Conservation (phyloP, 202 grass and related monocot species). For the Dendrocalamus latiflorus region DNA sequence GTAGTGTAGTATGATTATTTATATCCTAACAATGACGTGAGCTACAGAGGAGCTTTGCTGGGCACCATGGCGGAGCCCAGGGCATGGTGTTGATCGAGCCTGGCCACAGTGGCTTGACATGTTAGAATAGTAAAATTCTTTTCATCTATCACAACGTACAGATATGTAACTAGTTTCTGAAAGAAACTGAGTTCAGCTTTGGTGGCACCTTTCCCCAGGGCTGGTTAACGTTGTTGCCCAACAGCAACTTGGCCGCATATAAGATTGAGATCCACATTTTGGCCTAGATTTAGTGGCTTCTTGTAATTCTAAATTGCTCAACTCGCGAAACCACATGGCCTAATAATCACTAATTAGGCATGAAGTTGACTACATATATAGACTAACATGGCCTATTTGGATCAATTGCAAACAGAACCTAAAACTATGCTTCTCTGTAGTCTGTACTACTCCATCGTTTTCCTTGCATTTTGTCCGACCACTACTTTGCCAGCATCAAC, state of each 20-base stretch:
- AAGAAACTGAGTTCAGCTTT: conserved; percentile 5
- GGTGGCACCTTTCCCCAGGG: background rate
- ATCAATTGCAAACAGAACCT: background rate
- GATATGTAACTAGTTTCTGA: background rate
- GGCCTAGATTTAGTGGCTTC: conserved; percentile 19
- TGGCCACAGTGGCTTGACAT: no score
- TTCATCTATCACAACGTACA: no score
- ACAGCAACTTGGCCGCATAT: background rate
- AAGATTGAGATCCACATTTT: conserved; percentile 14
- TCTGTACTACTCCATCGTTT: background rate
- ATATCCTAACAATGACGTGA: no score
- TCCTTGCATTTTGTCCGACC: background rate
- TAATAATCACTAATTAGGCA: conserved; percentile 14
- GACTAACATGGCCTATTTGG: conserved; percentile 41
- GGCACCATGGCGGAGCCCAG: no score
- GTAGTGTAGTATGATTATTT: no score
- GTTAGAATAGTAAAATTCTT: no score
- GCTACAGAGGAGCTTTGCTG: no score
- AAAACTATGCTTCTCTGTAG: background rate
- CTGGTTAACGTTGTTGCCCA: conserved; percentile 3
- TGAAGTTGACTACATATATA: conserved; percentile 16
- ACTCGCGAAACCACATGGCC: conserved; percentile 40
- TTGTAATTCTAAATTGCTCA: conserved; percentile 13
- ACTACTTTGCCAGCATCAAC: background rate
- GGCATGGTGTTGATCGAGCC: no score